phyloP scores from a whole-genome alignment of 352 stramenopile genomes.

The Saprolegnia parasitica region DNA sequence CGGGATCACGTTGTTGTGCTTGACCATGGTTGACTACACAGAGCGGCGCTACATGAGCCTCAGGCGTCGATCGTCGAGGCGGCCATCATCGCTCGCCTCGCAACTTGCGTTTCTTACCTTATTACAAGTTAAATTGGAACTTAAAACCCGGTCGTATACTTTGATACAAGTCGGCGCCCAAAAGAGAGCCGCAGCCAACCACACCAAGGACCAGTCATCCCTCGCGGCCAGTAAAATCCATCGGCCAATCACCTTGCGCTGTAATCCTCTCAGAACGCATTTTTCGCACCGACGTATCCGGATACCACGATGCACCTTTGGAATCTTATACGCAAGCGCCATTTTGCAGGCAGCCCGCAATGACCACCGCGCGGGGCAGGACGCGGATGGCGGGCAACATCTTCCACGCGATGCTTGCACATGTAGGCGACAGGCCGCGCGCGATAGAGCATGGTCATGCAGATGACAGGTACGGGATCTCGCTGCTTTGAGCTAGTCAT shows the following conservation, averaged over 20 bases:
- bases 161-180: slow-evolving; percentile 15
- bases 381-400: no score
- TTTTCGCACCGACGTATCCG: not conserved
- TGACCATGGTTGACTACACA: slow-evolving; percentile 87
- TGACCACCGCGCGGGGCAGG: no score
- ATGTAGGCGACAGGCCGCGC: no score
- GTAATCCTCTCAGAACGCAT: slow-evolving; percentile 1
- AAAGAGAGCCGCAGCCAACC: slow-evolving; percentile 16
- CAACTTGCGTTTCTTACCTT: slow-evolving; percentile 26
- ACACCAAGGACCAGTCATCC: slow-evolving; percentile 28
- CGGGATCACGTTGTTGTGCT: slow-evolving; percentile 99
- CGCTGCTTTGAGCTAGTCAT: no score
- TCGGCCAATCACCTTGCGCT: slow-evolving; percentile 10
- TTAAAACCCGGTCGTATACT: slow-evolving; percentile 21
- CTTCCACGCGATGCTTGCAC: no score
- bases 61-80: not conserved
- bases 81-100: not conserved
- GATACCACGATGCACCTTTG: not conserved
- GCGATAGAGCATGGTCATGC: no score
- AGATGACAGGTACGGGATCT: no score
- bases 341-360: not conserved
- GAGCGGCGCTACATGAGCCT: slow-evolving; percentile 5
- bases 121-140: slow-evolving; percentile 32
- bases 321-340: not conserved
- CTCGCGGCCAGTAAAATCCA: slow-evolving; percentile 28